These are phyloP conservation scores for Saturnispora zaruensis DNA, from an alignment of 805 yeast genomes.

Conservation along the genomic window DNA sequence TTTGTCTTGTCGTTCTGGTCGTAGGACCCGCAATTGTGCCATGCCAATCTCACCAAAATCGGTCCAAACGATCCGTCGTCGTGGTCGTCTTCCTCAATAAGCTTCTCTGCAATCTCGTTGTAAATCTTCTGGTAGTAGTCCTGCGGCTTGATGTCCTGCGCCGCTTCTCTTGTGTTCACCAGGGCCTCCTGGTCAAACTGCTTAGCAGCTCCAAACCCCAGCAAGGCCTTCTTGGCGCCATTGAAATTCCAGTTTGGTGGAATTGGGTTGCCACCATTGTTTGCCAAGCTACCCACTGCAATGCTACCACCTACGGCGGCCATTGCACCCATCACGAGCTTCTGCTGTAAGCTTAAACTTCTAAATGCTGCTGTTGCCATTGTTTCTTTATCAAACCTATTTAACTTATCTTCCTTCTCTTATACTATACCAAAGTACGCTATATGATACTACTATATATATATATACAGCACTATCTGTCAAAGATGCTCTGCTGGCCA, in stretches of 20 bases:
- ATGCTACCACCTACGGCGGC: background rate
- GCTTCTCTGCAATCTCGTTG: constrained; percentile 59
- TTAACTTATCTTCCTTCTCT: no score
- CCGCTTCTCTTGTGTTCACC: constrained; percentile 28
- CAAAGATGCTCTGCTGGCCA: background rate
- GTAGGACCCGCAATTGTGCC: constrained; percentile 45
- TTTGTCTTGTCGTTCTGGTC: constrained; percentile 35
- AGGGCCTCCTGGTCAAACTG: constrained; percentile 24
- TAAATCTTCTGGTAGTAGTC: constrained; percentile 59
- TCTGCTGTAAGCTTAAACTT: background rate
- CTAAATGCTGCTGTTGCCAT: background rate
- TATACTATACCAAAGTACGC: no score
- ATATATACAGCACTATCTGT: no score
- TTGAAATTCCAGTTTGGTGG: background rate
- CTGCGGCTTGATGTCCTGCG: constrained; percentile 25
- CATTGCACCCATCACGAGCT: background rate
- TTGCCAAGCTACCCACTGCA: background rate
- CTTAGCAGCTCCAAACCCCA: constrained; percentile 27
- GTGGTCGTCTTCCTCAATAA: constrained; percentile 46
- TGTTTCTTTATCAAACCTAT: background rate
- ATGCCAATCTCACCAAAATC: constrained; percentile 37
- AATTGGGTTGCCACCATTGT: background rate
- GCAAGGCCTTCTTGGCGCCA: background rate
- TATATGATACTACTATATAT: no score
- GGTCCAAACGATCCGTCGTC: constrained; percentile 58